Conservation (phyloP, 78 protist genomes). For the Speleostelium caveatum region DNA sequence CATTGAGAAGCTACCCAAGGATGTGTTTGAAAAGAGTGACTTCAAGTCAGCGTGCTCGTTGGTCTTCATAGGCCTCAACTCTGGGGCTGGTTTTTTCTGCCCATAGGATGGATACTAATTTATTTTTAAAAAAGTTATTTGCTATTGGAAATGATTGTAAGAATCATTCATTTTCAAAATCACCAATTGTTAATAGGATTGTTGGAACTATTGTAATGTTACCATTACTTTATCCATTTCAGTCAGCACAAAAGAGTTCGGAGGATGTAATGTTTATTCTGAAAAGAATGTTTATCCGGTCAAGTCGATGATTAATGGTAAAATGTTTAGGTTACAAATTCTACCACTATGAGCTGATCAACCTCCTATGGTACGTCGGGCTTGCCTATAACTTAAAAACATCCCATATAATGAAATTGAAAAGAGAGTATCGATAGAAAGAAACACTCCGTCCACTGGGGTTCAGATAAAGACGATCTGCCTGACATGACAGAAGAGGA, state of each 20-base stretch:
- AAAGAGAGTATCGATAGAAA: conserved; percentile 44
- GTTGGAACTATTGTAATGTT: conserved; percentile 77
- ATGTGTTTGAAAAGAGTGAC: conserved; percentile 60
- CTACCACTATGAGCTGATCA: conserved; percentile 89
- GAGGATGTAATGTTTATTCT: too few species aligned
- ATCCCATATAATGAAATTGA: conserved; percentile 69
- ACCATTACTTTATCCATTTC: conserved; percentile 72
- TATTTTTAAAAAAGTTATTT: conserved; percentile 11
- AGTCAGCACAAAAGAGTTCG: conserved; percentile 9
- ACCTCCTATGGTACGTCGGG: conserved; percentile 38
- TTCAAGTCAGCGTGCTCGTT: conserved; percentile 37
- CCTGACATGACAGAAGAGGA: conserved; percentile 62
- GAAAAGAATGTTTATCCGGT: too few species aligned
- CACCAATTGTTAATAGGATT: conserved; percentile 34
- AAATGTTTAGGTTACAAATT: too few species aligned
- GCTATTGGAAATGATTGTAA: conserved; percentile 73
- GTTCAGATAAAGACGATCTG: conserved; percentile 30
- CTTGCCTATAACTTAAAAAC: conserved; percentile 65
- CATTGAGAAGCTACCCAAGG: conserved; percentile 52
- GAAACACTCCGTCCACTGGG: conserved; percentile 53
- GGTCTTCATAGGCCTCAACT: conserved; percentile 18
- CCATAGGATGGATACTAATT: conserved; percentile 75
- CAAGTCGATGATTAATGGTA: too few species aligned
- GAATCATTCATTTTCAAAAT: conserved; percentile 43
- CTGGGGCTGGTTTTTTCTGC: conserved; percentile 34